Conservation (phyloP, 495 filamentous ascomycete genomes). For the Sporormia fimetaria region DNA sequence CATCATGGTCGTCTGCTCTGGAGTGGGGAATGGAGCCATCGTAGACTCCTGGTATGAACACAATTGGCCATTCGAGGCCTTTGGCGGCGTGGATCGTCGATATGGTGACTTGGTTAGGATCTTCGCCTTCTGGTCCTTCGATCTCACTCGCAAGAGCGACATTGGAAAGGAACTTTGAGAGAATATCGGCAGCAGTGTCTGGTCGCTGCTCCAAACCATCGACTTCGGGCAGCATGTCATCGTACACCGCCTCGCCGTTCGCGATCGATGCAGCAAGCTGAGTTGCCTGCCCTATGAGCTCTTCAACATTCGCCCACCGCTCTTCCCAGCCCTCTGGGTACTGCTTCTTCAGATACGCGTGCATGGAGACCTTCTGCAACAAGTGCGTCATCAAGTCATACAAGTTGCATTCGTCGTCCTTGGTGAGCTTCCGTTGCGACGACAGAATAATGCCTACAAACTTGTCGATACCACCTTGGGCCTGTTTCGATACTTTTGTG, state of each 20-base stretch:
- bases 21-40: constrained; percentile 89
- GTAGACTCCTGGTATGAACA: constrained; percentile 88
- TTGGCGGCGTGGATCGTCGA: constrained; percentile 97
- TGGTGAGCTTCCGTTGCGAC: constrained; percentile 45
- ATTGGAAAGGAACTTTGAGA: constrained; percentile 81
- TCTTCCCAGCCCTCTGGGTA: constrained; percentile 64
- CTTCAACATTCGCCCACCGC: constrained; percentile 86
- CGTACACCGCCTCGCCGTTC: constrained; percentile 39
- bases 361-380: constrained; percentile 59
- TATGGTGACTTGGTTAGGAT: constrained; percentile 66
- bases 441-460: constrained; percentile 54
- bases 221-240: constrained; percentile 64
- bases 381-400: constrained; percentile 64
- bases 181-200: constrained; percentile 47
- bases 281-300: constrained; percentile 65
- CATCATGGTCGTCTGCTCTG: constrained; percentile 78
- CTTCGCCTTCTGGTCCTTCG: constrained; percentile 44
- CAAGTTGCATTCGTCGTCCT: constrained; percentile 39
- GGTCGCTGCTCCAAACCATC: constrained; percentile 62
- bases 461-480: constrained; percentile 52
- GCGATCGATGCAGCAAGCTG: constrained; percentile 45
- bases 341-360: constrained; percentile 55
- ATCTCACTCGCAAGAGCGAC: constrained; percentile 74
- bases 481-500: constrained; percentile 54
- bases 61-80: constrained; percentile 92